Evolutionary conservation across 2,329 filamentous ascomycete genomes (phyloP).

Genomic region (Botrytis byssoidea): DNA sequence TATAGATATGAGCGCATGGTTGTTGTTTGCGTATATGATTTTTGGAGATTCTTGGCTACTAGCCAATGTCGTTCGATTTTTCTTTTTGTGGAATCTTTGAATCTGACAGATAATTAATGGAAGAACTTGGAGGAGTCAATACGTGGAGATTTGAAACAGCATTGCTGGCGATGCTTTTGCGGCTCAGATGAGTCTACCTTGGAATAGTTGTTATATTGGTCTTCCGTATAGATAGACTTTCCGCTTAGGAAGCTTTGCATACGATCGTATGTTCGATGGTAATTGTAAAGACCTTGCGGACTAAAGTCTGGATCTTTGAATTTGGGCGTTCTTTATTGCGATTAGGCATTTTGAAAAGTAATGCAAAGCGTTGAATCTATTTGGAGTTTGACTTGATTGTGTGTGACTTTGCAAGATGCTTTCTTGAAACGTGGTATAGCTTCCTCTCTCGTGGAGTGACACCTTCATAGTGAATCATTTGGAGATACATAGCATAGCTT

Average conservation of each 20-base stretch:
- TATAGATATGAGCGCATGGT: not conserved
- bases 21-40: not conserved
- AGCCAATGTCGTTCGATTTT: not conserved
- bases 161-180: constrained; percentile 10
- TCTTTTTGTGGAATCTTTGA: constrained; percentile 1
- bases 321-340: constrained; percentile 4
- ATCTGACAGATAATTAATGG: not conserved
- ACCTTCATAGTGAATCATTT: not conserved
- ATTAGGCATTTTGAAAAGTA: not conserved
- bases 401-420: not conserved
- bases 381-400: not conserved
- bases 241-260: not conserved
- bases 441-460: not conserved
- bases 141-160: not conserved
- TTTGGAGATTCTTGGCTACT: not conserved
- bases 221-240: constrained; percentile 8
- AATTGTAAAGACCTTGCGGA: not conserved
- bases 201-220: not conserved
- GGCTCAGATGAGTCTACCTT: constrained; percentile 8
- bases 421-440: not conserved
- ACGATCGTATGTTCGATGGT: not conserved
- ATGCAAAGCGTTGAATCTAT: constrained; percentile 12
- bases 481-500: not conserved
- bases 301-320: not conserved
- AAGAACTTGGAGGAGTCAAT: not conserved